Base-by-base conservation (phyloP, 2,329 filamentous ascomycete species). In the Scopulariopsis brevicaulis region DNA sequence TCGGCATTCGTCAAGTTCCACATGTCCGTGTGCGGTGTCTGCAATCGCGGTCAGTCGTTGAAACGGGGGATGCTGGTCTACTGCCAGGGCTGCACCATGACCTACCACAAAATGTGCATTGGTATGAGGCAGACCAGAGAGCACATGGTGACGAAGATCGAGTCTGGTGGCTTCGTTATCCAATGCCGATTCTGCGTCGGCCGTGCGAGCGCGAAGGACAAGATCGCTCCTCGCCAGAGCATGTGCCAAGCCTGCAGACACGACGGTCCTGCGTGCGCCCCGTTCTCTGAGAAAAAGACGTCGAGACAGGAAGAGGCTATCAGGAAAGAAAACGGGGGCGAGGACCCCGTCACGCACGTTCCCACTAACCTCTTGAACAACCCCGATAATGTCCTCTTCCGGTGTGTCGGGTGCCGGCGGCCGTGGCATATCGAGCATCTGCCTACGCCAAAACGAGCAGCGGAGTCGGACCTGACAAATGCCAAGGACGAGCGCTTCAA, bases 171-270 rank as follows among this genome's bases (percentile, higher is more conserved):
- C 43, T 97, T 96, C 64, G 85, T 99, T 18, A 74, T 99, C 46
- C 94, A 99, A 68, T 99, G 94, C 72, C 86, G 85, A 63, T 87
- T 85, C 59, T 99, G 94, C 68, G 80, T 97, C 61, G 86, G 86
- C 3, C 67, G 79, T 22, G 79, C 84, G 53, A 74, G 76, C 60
- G 84, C 84, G 66, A 92, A 88, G 65, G 90, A 96, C 62, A 62
- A 65, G 0, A 78, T 75, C 20, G 84, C 86, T 1, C 92, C 94
- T 0, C 79, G 84, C 60, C 79, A 90, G 53, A 83, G 85, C 59
- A 75, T 75, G 53, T 99, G 95, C 65, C 82, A 87, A 60, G 74
- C 72, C 7, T 99, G 94, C 67, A 80, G 78, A 57, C 67, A 76
- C 35, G 66, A 74, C n/a, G 90, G 90, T 1, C 68, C 69, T 0